Base-by-base conservation (phyloP, 2,329 filamentous ascomycete species). In the Helotiales sp. region DNA sequence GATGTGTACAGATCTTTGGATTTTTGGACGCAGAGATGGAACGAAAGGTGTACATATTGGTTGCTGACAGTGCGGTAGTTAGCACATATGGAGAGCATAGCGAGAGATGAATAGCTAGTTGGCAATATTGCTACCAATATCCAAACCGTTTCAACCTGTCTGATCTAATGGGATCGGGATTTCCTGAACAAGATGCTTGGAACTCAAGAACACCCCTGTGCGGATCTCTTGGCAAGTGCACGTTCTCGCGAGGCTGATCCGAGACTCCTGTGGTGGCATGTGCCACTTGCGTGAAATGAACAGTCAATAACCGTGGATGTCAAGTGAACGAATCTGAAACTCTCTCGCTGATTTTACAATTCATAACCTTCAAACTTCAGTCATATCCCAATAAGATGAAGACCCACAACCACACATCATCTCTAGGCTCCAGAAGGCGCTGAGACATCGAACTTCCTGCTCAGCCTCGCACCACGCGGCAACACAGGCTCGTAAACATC, bases 401-500 rank as follows among this genome's bases (percentile, higher is more conserved):
- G 5, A 6, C 11, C 34, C 55, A 59, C 55, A 59, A 17, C 10
- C 32, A 26, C 26, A 8, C 20, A 15, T n/a, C 3, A 11, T 43
- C 32, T 63, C 49, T 32, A 63, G 61, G 61, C 61, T 43, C 13
- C 30, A 47, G 37, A 22, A n/a, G 30, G 50, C 13, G 10, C 49
- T 45, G 61, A 63, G 47, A 52, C 60, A 62, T 6, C 22, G 15
- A 30, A 47, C 45, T 11, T n/a, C 28, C 15, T 49, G 58, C 66
- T 66, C 66, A 69, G 66, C 66, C 66, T 66, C 63, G 66, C 60
- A 49, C n/a, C 34, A 62, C 62, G 63, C 63, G 62, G 50, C 65
- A 49, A 47, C 11, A 49, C 40, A 61, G 10, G 17, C 40, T 20
- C 60, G 4, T 13, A 40, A 28, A 62, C 45, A 37, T 11, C 28